Base-by-base conservation (phyloP, 73 alveolate species). In the Breviolum minutum region DNA sequence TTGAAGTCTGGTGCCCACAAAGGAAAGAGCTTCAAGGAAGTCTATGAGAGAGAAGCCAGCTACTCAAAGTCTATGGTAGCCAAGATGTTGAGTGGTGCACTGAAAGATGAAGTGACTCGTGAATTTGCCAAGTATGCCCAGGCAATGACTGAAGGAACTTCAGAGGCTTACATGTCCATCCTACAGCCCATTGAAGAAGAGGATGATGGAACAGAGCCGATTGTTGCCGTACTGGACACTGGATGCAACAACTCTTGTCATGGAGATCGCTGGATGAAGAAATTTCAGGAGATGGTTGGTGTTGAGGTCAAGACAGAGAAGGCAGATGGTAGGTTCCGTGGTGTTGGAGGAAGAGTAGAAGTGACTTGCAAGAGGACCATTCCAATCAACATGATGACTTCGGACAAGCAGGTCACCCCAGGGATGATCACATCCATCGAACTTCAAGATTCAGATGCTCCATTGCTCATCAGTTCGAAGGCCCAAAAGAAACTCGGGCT, bases 251-350 rank as follows among this genome's bases (percentile, higher is more conserved):
- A 74, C 62, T n/a, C 85, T 26, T 74, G 60, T 74, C 85, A 74
- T 74, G 85, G 85, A 62, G 30, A 74, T 5, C 85, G 60, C 8
- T 74, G 85, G 85, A 74, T 74, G 85, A 62, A 74, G 85, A 74
- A 74, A 62, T 19, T 8, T 62, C 9, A 8, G 62, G 63, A 20
- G 62, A 6, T 24, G 63, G 29, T n/a, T 9, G 85, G 85, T 11
- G 63, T 10, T 11, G 63, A 74, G 17, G 9, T 27, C 29, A 22
- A 26, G 63, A 17, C 22, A 9, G 85, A 74, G 85, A 10, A 14
- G 19, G 24, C 85, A 54, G 7, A 74, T n/a, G 85, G 85, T 62
- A 74, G 29, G 63, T 74, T 74, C 85, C 7, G 17, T 74, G 85
- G 85, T 27, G 62, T 74, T 74, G 85, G 85, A 7, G 85, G 85